These are phyloP conservation scores for Colletotrichum somersetense DNA, from an alignment of 2,329 filamentous ascomycete species.

Conservation along the genomic window DNA sequence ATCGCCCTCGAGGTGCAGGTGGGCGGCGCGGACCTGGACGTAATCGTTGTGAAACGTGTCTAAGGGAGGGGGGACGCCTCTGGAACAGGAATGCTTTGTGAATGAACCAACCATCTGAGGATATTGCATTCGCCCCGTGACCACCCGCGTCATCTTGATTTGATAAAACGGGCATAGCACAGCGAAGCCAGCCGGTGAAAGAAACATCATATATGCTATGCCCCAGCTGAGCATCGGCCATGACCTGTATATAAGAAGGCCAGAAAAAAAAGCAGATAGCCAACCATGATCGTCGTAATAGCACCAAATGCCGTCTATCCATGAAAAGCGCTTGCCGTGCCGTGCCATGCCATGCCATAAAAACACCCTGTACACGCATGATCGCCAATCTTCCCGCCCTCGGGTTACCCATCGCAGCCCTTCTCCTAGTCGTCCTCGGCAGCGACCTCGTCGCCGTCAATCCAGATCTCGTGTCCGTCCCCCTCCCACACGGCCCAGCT, in stretches of 20 bases:
- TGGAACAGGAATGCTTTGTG: too few species aligned
- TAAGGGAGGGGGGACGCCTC: too few species aligned
- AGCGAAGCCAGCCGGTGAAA: too few species aligned
- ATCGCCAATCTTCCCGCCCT: background rate
- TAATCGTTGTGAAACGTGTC: too few species aligned
- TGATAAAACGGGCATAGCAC: too few species aligned
- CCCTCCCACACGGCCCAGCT: conserved; percentile 71
- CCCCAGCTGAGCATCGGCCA: too few species aligned
- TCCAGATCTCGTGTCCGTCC: conserved; percentile 73
- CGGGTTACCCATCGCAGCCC: background rate
- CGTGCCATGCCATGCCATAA: background rate
- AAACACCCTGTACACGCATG: background rate
- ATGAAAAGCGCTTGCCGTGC: background rate
- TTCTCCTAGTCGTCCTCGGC: conserved; percentile 38
- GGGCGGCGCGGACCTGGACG: too few species aligned
- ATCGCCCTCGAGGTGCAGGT: background rate
- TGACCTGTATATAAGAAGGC: background rate
- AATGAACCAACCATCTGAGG: too few species aligned
- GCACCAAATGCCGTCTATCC: background rate
- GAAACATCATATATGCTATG: background rate
- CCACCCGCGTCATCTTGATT: too few species aligned
- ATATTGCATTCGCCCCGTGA: too few species aligned
- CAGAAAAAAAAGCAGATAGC: background rate
- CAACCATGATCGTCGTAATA: background rate
- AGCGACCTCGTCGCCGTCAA: conserved; percentile 70